Percentiles rank a stretch among this genome's conserved stretches.
phyloP scores from a whole-genome alignment of 1,139 yeast species.

The Candida sojae region DNA sequence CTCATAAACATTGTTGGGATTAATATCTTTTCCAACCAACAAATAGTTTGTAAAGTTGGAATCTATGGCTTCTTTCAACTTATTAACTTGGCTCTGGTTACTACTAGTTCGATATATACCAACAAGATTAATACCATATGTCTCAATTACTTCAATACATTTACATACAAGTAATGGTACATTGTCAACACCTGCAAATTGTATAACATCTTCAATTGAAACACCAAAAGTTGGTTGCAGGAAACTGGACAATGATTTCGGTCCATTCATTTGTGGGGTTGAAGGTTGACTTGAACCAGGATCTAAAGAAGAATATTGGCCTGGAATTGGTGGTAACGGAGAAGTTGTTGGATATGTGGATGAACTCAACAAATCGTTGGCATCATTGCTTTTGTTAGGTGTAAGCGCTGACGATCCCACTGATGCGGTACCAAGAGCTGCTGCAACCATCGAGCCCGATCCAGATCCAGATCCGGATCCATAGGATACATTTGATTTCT shows the following conservation, averaged over 20 bases:
- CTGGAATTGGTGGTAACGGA: not conserved
- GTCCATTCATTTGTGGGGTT: slow-evolving; percentile 40
- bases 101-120: slow-evolving; percentile 91
- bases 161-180: slow-evolving; percentile 91
- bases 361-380: not conserved
- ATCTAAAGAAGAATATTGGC: slow-evolving; percentile 35
- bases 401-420: slow-evolving; percentile 3
- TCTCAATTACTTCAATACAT: slow-evolving; percentile 85
- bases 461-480: slow-evolving; percentile 1
- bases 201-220: slow-evolving; percentile 72
- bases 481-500: not conserved
- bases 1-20: slow-evolving; percentile 52
- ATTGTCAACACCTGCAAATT: slow-evolving; percentile 79
- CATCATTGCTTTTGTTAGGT: not conserved
- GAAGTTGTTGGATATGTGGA: not conserved
- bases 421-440: not conserved
- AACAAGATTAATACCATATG: slow-evolving; percentile 79
- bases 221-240: slow-evolving; percentile 72
- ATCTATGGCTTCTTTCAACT: slow-evolving; percentile 72
- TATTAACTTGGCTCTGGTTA: slow-evolving; percentile 71
- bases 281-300: slow-evolving; percentile 29
- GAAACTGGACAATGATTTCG: slow-evolving; percentile 24
- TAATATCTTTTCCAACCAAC: slow-evolving; percentile 44
- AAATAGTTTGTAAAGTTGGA: slow-evolving; percentile 68
- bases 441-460: not conserved